Evolutionary conservation across 2,329 filamentous ascomycete species (phyloP).

Genomic region (Aspergillus phoenicis): DNA sequence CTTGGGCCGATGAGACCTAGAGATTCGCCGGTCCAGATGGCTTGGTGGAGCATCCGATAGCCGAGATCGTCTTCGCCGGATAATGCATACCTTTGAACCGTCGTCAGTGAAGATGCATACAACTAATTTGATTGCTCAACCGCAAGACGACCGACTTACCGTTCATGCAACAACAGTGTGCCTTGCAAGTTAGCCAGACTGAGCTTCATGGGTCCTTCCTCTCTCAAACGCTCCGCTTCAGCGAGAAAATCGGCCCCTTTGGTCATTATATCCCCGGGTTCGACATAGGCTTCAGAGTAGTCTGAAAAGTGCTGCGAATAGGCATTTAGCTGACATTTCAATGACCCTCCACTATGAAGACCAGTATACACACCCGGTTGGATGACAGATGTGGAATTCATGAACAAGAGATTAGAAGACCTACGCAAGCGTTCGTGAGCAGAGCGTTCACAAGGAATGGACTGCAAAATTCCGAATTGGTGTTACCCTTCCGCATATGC

Average conservation of each 20-base stretch:
- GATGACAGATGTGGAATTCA: neutral
- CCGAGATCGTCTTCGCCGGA: constrained; percentile 40
- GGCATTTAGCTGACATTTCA: neutral
- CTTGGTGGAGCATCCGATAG: constrained; percentile 41
- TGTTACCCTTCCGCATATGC: constrained; percentile 36
- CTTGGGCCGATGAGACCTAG: constrained; percentile 36
- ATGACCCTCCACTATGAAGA: neutral
- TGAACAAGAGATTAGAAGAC: constrained; percentile 17
- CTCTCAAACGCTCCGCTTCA: constrained; percentile 38
- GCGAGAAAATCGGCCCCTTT: constrained; percentile 41
- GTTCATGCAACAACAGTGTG: constrained; percentile 39
- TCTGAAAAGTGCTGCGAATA: constrained; percentile 39
- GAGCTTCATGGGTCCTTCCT: constrained; percentile 24
- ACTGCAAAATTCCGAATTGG: constrained; percentile 73
- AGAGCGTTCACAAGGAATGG: constrained; percentile 88
- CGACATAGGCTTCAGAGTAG: constrained; percentile 42
- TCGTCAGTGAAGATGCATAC: no score
- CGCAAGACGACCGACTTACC: no score
- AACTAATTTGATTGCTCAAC: no score
- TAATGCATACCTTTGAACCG: constrained; percentile 35
- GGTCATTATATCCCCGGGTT: constrained; percentile 39
- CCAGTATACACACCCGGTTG: neutral
- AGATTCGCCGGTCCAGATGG: constrained; percentile 37
- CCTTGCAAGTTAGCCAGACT: constrained; percentile 38
- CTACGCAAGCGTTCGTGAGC: constrained; percentile 60